Percentiles rank a stretch among this genome's conserved stretches.
Evolutionary conservation across 2,329 filamentous ascomycete genomes (phyloP).

Genomic region (Claviceps africana): DNA sequence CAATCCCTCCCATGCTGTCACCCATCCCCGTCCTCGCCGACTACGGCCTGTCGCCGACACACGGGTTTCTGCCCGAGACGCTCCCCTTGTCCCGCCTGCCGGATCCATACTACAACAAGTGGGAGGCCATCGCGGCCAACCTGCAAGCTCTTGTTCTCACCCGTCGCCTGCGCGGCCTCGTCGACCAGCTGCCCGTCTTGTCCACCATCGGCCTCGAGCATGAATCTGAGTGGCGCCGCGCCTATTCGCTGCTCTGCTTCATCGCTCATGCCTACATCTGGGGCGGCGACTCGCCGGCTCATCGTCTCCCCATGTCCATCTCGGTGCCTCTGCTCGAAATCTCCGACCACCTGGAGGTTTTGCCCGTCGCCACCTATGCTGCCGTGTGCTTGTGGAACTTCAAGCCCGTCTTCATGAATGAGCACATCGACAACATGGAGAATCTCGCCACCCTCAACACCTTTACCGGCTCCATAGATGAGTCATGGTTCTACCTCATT

Average conservation of each 20-base stretch:
- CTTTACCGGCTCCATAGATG: constrained; percentile 86
- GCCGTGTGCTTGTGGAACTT: constrained; percentile 93
- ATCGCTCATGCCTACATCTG: constrained; percentile 94
- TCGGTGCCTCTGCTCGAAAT: constrained; percentile 70
- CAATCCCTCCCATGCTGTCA: constrained; percentile 34
- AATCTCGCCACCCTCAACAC: constrained; percentile 81
- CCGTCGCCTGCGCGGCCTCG: constrained; percentile 63
- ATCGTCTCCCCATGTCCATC: constrained; percentile 65
- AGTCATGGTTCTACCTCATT: constrained; percentile 97
- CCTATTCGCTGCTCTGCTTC: constrained; percentile 80
- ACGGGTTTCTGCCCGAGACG: constrained; percentile 79
- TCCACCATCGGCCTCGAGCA: constrained; percentile 69
- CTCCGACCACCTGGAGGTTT: constrained; percentile 67
- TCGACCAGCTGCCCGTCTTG: constrained; percentile 71
- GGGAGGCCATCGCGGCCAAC: constrained; percentile 78
- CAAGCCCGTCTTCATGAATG: constrained; percentile 75
- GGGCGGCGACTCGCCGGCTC: constrained; percentile 73
- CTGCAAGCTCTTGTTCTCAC: constrained; percentile 77
- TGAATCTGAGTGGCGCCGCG: constrained; percentile 83
- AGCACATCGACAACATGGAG: constrained; percentile 68
- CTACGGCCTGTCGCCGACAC: constrained; percentile 63
- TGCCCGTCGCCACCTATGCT: constrained; percentile 87
- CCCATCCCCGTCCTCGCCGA: constrained; percentile 52
- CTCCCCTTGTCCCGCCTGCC: constrained; percentile 68
- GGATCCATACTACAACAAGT: constrained; percentile 85